These are phyloP conservation scores for Miscanthus sacchariflorus DNA, from an alignment of 202 grass and related monocot genomes.

Conservation along the genomic window DNA sequence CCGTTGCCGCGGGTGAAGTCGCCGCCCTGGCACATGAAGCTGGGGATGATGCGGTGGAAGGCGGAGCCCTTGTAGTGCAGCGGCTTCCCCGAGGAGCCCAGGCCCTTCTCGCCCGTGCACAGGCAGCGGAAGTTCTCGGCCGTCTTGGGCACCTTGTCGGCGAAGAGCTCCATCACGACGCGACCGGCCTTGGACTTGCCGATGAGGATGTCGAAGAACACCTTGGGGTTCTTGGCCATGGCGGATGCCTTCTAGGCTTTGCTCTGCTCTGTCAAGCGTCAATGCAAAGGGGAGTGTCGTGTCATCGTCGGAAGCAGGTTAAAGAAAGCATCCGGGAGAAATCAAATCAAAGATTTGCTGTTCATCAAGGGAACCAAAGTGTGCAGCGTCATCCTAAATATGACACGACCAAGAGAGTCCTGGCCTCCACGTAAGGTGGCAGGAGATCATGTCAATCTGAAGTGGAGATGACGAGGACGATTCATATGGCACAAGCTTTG, in stretches of 20 bases:
- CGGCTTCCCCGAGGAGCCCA: constrained; percentile 57
- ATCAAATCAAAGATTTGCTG: background rate
- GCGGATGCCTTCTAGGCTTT: background rate
- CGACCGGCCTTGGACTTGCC: constrained; percentile 66
- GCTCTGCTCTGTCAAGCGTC: too few relatives aligned
- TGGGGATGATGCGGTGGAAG: constrained; percentile 82
- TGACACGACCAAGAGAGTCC: background rate
- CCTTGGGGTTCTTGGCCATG: constrained; percentile 69
- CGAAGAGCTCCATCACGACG: constrained; percentile 79
- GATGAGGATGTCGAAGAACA: constrained; percentile 89
- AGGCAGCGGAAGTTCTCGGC: constrained; percentile 84
- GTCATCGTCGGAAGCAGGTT: background rate
- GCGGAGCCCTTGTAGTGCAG: constrained; percentile 82
- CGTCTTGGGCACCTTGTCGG: constrained; percentile 66
- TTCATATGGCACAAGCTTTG: constrained; percentile 70
- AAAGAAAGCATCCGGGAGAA: background rate
- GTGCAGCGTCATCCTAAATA: constrained; percentile 34
- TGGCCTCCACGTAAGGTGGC: constrained; percentile 35
- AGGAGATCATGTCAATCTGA: constrained; percentile 6
- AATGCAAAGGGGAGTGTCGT: background rate
- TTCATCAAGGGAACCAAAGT: background rate
- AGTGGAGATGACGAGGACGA: constrained; percentile 24
- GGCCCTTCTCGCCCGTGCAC: constrained; percentile 76
- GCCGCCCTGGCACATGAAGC: constrained; percentile 88
- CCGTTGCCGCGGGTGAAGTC: constrained; percentile 88